These are phyloP conservation scores for Plasmodium gonderi DNA, from an alignment of 169 alveolate species.

Conservation along the genomic window DNA sequence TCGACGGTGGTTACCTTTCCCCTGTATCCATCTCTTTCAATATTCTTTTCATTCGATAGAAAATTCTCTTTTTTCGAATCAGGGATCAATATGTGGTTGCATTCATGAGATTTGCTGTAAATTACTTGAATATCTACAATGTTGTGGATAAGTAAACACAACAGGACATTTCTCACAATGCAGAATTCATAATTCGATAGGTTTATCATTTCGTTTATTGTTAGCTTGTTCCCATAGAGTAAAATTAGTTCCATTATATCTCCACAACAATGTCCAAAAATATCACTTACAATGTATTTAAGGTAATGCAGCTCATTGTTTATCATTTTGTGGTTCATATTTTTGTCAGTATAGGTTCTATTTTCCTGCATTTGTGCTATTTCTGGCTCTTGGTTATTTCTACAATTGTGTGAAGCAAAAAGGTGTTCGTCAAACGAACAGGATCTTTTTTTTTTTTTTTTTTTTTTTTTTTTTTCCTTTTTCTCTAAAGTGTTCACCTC, in stretches of 20 bases:
- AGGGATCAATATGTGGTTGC: slow-evolving; percentile 9
- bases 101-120: slow-evolving; percentile 38
- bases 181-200: slow-evolving; percentile 46
- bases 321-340: slow-evolving; percentile 24
- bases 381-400: no score
- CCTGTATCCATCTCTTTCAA: no score
- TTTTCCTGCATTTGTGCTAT: background rate
- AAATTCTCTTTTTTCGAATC: background rate
- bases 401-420: no score
- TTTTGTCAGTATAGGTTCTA: background rate
- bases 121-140: slow-evolving; percentile 25
- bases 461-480: background rate
- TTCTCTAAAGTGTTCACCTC: background rate
- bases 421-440: no score
- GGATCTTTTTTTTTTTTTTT: no score
- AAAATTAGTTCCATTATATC: slow-evolving; percentile 59
- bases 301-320: slow-evolving; percentile 48
- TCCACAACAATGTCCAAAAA: slow-evolving; percentile 41
- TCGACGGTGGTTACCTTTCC: background rate
- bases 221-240: slow-evolving; percentile 47
- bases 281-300: slow-evolving; percentile 38
- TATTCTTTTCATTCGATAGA: background rate
- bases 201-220: slow-evolving; percentile 47
- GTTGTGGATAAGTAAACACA: slow-evolving; percentile 50
- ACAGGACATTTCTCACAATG: slow-evolving; percentile 35